Evolutionary conservation across 257 asterid genomes (phyloP).

Genomic region (Cruciata laevipes): DNA sequence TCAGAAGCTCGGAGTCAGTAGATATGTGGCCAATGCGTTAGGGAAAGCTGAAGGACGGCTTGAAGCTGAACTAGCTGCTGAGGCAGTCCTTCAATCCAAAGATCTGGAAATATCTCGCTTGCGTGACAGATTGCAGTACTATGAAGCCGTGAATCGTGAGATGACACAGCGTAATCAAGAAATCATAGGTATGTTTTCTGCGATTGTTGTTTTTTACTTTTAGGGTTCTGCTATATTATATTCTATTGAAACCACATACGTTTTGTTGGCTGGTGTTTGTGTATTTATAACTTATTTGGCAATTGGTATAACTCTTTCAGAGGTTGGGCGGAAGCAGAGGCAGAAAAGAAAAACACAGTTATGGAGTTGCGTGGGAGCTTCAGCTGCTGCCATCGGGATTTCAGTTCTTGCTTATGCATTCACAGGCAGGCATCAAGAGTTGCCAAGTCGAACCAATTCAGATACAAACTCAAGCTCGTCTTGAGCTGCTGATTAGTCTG

Average conservation of each 20-base stretch:
- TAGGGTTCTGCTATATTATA: not conserved
- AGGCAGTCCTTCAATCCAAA: conserved; percentile 46
- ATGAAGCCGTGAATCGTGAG: conserved; percentile 80
- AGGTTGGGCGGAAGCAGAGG: conserved; percentile 52
- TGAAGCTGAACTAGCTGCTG: conserved; percentile 65
- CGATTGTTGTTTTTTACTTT: not conserved
- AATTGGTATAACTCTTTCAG: conserved; percentile 30
- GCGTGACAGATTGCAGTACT: conserved; percentile 68
- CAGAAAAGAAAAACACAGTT: conserved; percentile 45
- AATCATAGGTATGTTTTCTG: conserved; percentile 53
- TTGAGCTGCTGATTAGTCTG: conserved; percentile 25
- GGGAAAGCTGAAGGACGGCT: conserved; percentile 65
- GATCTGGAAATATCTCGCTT: conserved; percentile 70
- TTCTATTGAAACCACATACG: not conserved
- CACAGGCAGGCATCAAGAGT: conserved; percentile 21
- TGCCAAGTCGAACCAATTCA: conserved; percentile 22
- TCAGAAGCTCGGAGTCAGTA: conserved; percentile 52
- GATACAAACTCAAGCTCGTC: conserved; percentile 13
- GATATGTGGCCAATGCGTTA: conserved; percentile 63
- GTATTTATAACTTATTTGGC: not conserved
- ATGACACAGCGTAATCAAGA: conserved; percentile 84
- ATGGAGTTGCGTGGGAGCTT: conserved; percentile 58
- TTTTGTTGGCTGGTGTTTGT: not conserved
- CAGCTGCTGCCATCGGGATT: conserved; percentile 43
- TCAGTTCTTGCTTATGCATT: conserved; percentile 42